Evolutionary conservation across 805 yeast species (phyloP).

Genomic region (Suhomyces emberorum): DNA sequence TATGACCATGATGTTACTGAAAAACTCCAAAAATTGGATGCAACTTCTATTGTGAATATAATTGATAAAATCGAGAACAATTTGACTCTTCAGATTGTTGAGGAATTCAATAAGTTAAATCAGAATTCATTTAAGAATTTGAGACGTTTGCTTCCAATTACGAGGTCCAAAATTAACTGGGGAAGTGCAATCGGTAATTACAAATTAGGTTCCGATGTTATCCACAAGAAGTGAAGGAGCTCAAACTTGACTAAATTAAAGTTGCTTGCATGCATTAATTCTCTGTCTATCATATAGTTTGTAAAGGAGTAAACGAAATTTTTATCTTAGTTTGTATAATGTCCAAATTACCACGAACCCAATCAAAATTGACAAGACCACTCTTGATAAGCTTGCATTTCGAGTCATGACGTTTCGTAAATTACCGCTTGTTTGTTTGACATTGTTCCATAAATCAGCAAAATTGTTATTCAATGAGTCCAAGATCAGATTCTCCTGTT

Average conservation of each 20-base stretch:
- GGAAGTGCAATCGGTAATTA: constrained; percentile 90
- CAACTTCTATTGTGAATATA: constrained; percentile 35
- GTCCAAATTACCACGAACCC: constrained; percentile 38
- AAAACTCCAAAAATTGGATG: constrained; percentile 23
- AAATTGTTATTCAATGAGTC: constrained; percentile 39
- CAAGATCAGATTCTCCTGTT: constrained; percentile 38
- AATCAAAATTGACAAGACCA: constrained; percentile 32
- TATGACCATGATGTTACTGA: constrained; percentile 32
- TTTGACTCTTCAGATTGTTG: constrained; percentile 58
- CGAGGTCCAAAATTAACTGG: constrained; percentile 91
- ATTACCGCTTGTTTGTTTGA: constrained; percentile 40
- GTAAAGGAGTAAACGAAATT: too few relatives aligned
- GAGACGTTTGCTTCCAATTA: constrained; percentile 89
- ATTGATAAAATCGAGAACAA: constrained; percentile 57
- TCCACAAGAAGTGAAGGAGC: constrained; percentile 29
- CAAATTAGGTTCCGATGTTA: constrained; percentile 79
- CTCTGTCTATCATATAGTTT: too few relatives aligned
- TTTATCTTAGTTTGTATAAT: constrained; percentile 30
- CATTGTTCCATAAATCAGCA: constrained; percentile 34
- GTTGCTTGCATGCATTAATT: too few relatives aligned
- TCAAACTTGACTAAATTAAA: too few relatives aligned
- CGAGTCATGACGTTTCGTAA: constrained; percentile 39
- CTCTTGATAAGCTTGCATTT: constrained; percentile 38
- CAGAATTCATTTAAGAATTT: constrained; percentile 78
- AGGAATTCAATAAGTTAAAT: constrained; percentile 66